Percentiles rank a stretch among this genome's conserved stretches.
Conservation (phyloP, 257 asterid genomes). For the Galeopsis tetrahit region DNA sequence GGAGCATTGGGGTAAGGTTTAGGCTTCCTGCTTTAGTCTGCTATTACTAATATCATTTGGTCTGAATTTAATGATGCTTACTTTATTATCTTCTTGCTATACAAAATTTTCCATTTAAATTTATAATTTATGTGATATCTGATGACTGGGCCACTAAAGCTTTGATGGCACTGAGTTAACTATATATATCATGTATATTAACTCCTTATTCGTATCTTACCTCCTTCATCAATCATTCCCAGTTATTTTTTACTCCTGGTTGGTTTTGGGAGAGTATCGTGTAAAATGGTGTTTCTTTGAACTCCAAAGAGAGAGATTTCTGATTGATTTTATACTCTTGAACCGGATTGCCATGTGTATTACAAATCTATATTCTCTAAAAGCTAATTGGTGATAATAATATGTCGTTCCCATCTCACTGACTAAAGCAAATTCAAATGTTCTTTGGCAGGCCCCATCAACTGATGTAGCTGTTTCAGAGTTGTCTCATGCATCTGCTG, state of each 20-base stretch:
- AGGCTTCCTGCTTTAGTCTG: slow-evolving; percentile 17
- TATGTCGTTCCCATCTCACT: slow-evolving; percentile 18
- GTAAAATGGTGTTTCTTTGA: not conserved
- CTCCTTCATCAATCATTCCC: slow-evolving; percentile 10
- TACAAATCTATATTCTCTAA: not conserved
- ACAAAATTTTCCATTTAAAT: not conserved
- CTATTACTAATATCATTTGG: slow-evolving; percentile 11
- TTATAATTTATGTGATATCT: slow-evolving; percentile 9
- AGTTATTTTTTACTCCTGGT: not conserved
- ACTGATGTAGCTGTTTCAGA: slow-evolving; percentile 86
- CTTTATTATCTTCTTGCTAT: slow-evolving; percentile 7
- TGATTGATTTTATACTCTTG: not conserved
- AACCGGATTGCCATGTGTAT: slow-evolving; percentile 21
- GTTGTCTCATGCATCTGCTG: slow-evolving; percentile 94
- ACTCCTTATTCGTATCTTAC: not conserved
- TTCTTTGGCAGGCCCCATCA: slow-evolving; percentile 86
- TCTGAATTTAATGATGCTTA: slow-evolving; percentile 11
- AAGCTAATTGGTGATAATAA: not conserved
- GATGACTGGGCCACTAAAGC: slow-evolving; percentile 14
- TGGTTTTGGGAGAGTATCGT: slow-evolving; percentile 1
- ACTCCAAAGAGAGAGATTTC: not conserved
- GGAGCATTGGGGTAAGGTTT: slow-evolving; percentile 90
- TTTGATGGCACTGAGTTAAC: slow-evolving; percentile 2
- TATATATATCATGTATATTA: not conserved
- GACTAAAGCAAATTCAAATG: slow-evolving; percentile 32